A percentile compares a stretch with the other conserved stretches of the same genome.
Conservation (phyloP, 2,329 filamentous ascomycete species). For the Madurella fahalii region DNA sequence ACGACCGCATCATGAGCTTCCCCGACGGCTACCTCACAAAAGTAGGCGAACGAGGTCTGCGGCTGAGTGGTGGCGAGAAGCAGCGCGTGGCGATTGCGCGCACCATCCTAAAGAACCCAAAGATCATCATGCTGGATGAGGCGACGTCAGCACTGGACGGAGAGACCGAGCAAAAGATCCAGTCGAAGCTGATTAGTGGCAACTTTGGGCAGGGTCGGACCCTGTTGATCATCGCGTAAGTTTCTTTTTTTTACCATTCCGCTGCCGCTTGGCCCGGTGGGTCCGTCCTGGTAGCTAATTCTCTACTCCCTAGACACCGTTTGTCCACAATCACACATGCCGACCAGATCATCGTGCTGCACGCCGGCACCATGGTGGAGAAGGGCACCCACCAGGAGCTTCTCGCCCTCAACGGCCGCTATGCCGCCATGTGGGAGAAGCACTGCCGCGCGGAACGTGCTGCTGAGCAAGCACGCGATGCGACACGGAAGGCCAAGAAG, state of each 20-base stretch:
- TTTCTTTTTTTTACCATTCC: slow-evolving; percentile 20
- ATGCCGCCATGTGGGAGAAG: slow-evolving; percentile 84
- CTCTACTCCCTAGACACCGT: slow-evolving; percentile 59
- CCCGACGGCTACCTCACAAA: slow-evolving; percentile 50
- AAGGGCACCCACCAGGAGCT: slow-evolving; percentile 75
- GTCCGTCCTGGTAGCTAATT: slow-evolving; percentile 23
- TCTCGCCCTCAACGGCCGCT: slow-evolving; percentile 65
- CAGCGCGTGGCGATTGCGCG: slow-evolving; percentile 59
- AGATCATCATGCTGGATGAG: slow-evolving; percentile 67
- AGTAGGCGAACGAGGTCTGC: slow-evolving; percentile 50
- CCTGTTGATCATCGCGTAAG: slow-evolving; percentile 88
- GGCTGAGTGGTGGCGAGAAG: slow-evolving; percentile 57
- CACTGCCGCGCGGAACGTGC: slow-evolving; percentile 76
- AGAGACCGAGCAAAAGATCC: slow-evolving; percentile 55
- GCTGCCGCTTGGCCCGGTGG: background rate
- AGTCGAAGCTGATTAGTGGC: slow-evolving; percentile 62
- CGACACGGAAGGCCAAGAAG: slow-evolving; percentile 40
- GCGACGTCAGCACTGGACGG: slow-evolving; percentile 67
- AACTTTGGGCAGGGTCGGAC: slow-evolving; percentile 77
- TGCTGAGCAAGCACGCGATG: slow-evolving; percentile 52
- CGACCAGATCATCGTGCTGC: slow-evolving; percentile 77
- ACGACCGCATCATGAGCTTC: slow-evolving; percentile 51
- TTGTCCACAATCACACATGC: slow-evolving; percentile 82
- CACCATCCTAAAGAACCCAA: slow-evolving; percentile 64
- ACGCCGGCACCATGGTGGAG: slow-evolving; percentile 72